Evolutionary conservation across 1,284 basidiomycete genomes (phyloP).

Genomic region (Stereum hirsutum): DNA sequence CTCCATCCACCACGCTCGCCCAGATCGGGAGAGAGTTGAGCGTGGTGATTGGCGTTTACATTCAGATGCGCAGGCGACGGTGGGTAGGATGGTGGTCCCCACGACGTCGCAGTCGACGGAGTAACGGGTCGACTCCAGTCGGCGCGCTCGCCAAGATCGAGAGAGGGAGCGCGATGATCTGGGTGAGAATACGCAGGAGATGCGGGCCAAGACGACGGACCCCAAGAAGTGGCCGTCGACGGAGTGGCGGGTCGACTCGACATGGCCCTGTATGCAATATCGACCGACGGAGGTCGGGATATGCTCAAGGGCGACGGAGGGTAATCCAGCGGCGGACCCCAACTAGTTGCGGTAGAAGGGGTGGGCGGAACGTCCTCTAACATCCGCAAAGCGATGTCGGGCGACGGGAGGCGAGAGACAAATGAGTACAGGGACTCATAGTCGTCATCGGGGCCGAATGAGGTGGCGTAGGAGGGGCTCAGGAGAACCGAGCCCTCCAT

Average conservation of each 20-base stretch:
- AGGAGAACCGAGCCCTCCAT: slow-evolving; percentile 48
- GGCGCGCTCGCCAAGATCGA: slow-evolving; percentile 24
- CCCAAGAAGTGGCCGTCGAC: background rate
- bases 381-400: slow-evolving; percentile 23
- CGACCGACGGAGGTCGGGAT: slow-evolving; percentile 27
- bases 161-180: slow-evolving; percentile 11
- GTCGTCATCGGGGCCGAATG: slow-evolving; percentile 28
- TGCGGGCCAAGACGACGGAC: background rate
- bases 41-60: slow-evolving; percentile 18
- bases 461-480: slow-evolving; percentile 39
- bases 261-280: slow-evolving; percentile 19
- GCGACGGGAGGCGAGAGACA: slow-evolving; percentile 23
- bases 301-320: slow-evolving; percentile 15
- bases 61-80: too few relatives aligned
- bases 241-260: background rate
- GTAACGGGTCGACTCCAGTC: slow-evolving; percentile 20
- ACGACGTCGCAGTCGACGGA: slow-evolving; percentile 10
- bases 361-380: slow-evolving; percentile 16
- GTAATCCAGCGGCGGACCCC: slow-evolving; percentile 20
- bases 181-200: background rate
- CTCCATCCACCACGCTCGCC: slow-evolving; percentile 16
- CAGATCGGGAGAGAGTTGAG: slow-evolving; percentile 20
- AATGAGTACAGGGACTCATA: slow-evolving; percentile 18
- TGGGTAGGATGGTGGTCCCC: slow-evolving; percentile 12
- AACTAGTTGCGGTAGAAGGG: slow-evolving; percentile 32